phyloP scores from a whole-genome alignment of 169 alveolate genomes.

The Cryptosporidium tyzzeri region DNA sequence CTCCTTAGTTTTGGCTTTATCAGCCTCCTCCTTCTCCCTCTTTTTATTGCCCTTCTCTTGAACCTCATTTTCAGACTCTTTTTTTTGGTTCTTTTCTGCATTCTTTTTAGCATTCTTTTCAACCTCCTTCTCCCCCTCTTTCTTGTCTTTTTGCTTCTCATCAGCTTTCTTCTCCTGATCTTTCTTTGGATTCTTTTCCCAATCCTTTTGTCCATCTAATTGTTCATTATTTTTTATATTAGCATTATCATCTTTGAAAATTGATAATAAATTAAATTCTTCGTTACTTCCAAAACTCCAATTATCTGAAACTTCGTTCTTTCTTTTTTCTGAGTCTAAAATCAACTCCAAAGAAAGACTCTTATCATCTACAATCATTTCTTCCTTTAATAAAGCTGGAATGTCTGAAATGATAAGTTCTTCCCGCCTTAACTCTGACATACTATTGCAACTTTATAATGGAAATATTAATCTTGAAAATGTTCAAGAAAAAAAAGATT shows the following conservation, averaged over 20 bases:
- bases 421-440: not conserved
- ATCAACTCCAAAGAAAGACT: not conserved
- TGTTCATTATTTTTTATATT: not conserved
- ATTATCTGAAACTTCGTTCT: not conserved
- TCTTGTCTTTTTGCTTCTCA: not conserved
- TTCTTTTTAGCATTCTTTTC: not conserved
- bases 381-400: not conserved
- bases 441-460: not conserved
- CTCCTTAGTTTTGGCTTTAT: not conserved
- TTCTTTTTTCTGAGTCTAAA: not conserved
- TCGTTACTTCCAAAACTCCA: not conserved
- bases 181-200: not conserved
- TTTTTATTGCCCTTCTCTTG: not conserved
- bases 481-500: too few relatives aligned
- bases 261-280: not conserved
- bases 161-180: not conserved
- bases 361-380: not conserved
- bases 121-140: not conserved
- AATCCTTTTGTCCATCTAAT: not conserved
- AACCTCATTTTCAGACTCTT: not conserved
- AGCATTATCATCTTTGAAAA: not conserved
- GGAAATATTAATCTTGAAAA: too few relatives aligned
- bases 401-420: not conserved
- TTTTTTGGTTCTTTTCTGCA: not conserved
- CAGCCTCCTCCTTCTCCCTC: not conserved